Evolutionary conservation across 1,139 yeast genomes (phyloP).

Genomic region (Entelexis paramagnoliae): DNA sequence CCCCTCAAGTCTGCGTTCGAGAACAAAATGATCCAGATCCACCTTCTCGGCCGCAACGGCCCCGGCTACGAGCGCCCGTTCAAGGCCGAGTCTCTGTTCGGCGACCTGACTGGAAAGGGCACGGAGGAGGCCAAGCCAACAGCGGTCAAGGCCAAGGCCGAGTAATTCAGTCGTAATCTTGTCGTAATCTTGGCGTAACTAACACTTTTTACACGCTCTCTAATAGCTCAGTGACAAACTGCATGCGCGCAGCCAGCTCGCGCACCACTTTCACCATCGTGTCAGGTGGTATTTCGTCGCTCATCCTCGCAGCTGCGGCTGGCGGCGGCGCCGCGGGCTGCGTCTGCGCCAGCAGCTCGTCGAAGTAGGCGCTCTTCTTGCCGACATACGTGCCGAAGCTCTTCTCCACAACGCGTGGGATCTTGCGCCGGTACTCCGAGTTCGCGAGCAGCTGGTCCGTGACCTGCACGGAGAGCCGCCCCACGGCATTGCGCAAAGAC

Average conservation of each 20-base stretch:
- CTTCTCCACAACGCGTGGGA: conserved; percentile 14
- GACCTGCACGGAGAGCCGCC: conserved; percentile 41
- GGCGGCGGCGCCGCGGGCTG: not conserved
- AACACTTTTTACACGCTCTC: conserved; percentile 1
- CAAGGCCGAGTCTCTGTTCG: conserved; percentile 75
- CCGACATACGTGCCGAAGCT: conserved; percentile 7
- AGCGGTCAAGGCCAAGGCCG: conserved; percentile 61
- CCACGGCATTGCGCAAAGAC: conserved; percentile 41
- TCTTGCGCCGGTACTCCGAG: conserved; percentile 11
- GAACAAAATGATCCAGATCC: conserved; percentile 84
- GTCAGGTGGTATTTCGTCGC: not conserved
- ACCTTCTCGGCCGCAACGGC: conserved; percentile 70
- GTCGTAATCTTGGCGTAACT: not conserved
- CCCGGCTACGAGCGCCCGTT: conserved; percentile 89
- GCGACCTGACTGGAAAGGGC: conserved; percentile 58
- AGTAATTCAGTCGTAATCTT: not conserved
- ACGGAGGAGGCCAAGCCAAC: conserved; percentile 78
- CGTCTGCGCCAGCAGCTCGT: not conserved
- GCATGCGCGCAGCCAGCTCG: not conserved
- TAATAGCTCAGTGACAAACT: not conserved
- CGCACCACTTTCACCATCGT: not conserved
- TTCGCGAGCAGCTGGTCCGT: conserved; percentile 42
- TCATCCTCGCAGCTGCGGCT: not conserved
- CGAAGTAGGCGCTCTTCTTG: conserved; percentile 7
- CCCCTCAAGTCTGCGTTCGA: conserved; percentile 87